phyloP scores from a whole-genome alignment of 495 filamentous ascomycete species.

The Penicillium egyptiacum region DNA sequence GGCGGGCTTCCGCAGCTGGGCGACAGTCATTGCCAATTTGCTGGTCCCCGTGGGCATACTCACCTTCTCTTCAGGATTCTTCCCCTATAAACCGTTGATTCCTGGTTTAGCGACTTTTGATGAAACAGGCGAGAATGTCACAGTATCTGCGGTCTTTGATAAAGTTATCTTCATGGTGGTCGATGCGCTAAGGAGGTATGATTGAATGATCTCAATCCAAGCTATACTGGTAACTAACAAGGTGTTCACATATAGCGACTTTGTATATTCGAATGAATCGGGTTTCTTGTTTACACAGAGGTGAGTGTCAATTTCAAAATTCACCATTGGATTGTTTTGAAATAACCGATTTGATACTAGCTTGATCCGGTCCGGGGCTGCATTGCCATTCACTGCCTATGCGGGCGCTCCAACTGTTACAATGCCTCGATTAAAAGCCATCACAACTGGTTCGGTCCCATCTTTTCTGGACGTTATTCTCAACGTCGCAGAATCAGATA shows the following conservation, averaged over 20 bases:
- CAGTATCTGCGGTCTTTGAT: conserved; percentile 66
- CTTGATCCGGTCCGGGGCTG: conserved; percentile 76
- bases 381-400: conserved; percentile 92
- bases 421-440: conserved; percentile 96
- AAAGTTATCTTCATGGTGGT: conserved; percentile 97
- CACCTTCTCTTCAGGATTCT: conserved; percentile 89
- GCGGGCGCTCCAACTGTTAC: conserved; percentile 97
- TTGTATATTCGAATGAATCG: conserved; percentile 79
- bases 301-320: conserved; percentile 49
- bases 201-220: neutral
- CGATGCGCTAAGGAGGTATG: conserved; percentile 86
- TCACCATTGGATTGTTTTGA: neutral
- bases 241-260: conserved; percentile 69
- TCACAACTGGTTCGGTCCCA: conserved; percentile 94
- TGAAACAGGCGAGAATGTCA: conserved; percentile 36
- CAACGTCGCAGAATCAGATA: conserved; percentile 94
- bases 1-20: conserved; percentile 26
- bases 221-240: conserved; percentile 13
- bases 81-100: conserved; percentile 93
- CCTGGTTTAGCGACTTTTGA: conserved; percentile 74
- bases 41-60: conserved; percentile 76
- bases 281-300: conserved; percentile 89
- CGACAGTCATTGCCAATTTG: conserved; percentile 59
- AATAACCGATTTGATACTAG: conserved; percentile 46
- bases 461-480: conserved; percentile 97